Conservation (phyloP, 2,329 filamentous ascomycete species). For the Cryphonectria parasitica region DNA sequence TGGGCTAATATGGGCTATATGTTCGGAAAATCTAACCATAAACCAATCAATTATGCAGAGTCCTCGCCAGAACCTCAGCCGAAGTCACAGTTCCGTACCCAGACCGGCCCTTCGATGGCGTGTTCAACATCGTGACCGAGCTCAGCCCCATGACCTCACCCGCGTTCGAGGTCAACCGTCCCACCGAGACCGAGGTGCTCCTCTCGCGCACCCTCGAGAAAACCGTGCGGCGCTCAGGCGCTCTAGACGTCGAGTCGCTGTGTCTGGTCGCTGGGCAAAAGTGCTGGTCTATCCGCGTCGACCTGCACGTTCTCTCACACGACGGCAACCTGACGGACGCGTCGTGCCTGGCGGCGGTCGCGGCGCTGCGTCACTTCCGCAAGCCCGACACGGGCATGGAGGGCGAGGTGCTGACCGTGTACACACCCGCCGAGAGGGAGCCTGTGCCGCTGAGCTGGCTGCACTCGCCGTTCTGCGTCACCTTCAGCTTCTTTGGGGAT, state of each 20-base stretch:
- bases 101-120: slow-evolving; percentile 91
- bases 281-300: slow-evolving; percentile 88
- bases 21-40: slow-evolving; percentile 14
- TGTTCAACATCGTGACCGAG: slow-evolving; percentile 91
- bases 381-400: slow-evolving; percentile 87
- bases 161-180: slow-evolving; percentile 83
- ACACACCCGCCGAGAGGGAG: slow-evolving; percentile 82
- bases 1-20: neutral
- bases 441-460: slow-evolving; percentile 89
- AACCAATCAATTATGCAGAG: slow-evolving; percentile 52
- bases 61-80: slow-evolving; percentile 83
- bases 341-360: slow-evolving; percentile 83
- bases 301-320: slow-evolving; percentile 88
- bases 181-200: slow-evolving; percentile 81
- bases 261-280: slow-evolving; percentile 90
- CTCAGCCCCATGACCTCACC: slow-evolving; percentile 91
- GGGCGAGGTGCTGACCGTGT: slow-evolving; percentile 82
- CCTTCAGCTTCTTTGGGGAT: slow-evolving; percentile 81
- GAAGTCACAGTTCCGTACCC: slow-evolving; percentile 84
- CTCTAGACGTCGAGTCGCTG: slow-evolving; percentile 92
- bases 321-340: slow-evolving; percentile 90
- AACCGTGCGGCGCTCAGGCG: slow-evolving; percentile 87
- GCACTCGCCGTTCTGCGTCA: slow-evolving; percentile 89
- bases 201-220: slow-evolving; percentile 91
- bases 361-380: slow-evolving; percentile 87